Evolutionary conservation across 2,329 filamentous ascomycete species (phyloP).

Genomic region (Cordyceps cateniannulata): DNA sequence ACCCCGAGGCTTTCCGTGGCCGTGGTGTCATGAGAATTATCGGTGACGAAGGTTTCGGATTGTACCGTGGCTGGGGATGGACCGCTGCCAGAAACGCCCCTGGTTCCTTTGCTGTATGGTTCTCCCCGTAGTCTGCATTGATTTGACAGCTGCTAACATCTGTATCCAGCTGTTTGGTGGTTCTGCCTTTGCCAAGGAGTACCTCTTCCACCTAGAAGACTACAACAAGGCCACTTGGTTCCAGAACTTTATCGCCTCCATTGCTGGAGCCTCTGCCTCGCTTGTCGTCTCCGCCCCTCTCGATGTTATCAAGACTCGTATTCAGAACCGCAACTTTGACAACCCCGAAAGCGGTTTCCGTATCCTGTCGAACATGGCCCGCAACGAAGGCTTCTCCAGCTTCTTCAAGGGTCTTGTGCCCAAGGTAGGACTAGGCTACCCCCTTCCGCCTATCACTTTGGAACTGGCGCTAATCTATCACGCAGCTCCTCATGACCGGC

Average conservation of each 20-base stretch:
- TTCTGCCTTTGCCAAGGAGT: constrained; percentile 95
- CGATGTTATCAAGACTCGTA: constrained; percentile 96
- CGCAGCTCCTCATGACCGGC: constrained; percentile 88
- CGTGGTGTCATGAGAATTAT: constrained; percentile 87
- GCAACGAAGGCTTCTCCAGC: constrained; percentile 73
- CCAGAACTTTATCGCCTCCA: constrained; percentile 96
- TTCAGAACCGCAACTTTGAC: constrained; percentile 98
- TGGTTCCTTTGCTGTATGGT: constrained; percentile 83
- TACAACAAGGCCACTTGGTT: constrained; percentile 94
- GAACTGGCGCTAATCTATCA: constrained; percentile 16
- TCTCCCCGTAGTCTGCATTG: background rate
- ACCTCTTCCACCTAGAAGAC: constrained; percentile 80
- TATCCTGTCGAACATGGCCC: constrained; percentile 88
- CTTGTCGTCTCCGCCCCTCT: constrained; percentile 91
- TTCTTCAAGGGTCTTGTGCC: constrained; percentile 98
- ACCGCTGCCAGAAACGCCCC: constrained; percentile 95
- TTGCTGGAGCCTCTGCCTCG: constrained; percentile 91
- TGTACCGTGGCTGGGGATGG: constrained; percentile 97
- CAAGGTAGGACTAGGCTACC: constrained; percentile 50
- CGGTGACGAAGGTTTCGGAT: constrained; percentile 85
- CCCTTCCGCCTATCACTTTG: background rate
- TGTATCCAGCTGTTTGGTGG: constrained; percentile 80
- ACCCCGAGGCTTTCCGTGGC: constrained; percentile 94
- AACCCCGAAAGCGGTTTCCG: constrained; percentile 91
- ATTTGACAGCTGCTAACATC: constrained; percentile 17